Evolutionary conservation across 2,329 filamentous ascomycete genomes (phyloP), one percentile per base, ranked within the genome.

Genomic region (Arachnomyces sp.): DNA sequence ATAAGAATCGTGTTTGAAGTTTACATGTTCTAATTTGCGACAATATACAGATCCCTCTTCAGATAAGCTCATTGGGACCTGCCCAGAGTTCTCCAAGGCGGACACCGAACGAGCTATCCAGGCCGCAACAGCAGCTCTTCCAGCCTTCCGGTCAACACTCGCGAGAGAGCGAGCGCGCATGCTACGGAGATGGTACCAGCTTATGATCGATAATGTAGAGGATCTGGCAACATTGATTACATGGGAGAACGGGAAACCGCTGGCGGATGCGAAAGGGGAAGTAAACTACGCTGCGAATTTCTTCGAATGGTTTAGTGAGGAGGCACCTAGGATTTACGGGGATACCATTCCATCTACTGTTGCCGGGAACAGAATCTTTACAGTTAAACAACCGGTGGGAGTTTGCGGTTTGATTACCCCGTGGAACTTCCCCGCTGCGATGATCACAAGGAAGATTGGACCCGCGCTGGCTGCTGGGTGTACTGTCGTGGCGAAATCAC

Each of bases 401-500:
- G 80, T 84, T 2, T 78, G 74, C 49, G 80, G 77, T 30, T 60
- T 84, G 31, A 80, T 84, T 48, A 82, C 78, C 9, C 81, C 80
- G 17, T 80, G 77, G 77, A 81, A 81, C 61, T 81, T 81, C 55
- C 70, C 70, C 4, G 69, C 69, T 16, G 70, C 70, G 2, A 73
- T 73, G 70, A 68, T 73, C 34, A 72, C 70, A 3, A 57, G 70
- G 14, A 73, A 73, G 52, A 64, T 70, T 28, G 70, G 57, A 1
- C 69, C 78, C 4, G 77, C 77, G 7, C 73, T 96, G 41, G 92
- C 92, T 13, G 89, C 88, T n/a, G 92, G 92, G 43, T 96, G 90
- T 67, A 95, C 90, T 0, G 85, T 94, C 2, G 89, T 96, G 2
- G 82, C 81, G 54, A 98, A 98, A 64, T 84, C 88, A 12, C 89